Evolutionary conservation across 306 rosid genomes (phyloP).

Genomic region (Lathyrus oleraceus): DNA sequence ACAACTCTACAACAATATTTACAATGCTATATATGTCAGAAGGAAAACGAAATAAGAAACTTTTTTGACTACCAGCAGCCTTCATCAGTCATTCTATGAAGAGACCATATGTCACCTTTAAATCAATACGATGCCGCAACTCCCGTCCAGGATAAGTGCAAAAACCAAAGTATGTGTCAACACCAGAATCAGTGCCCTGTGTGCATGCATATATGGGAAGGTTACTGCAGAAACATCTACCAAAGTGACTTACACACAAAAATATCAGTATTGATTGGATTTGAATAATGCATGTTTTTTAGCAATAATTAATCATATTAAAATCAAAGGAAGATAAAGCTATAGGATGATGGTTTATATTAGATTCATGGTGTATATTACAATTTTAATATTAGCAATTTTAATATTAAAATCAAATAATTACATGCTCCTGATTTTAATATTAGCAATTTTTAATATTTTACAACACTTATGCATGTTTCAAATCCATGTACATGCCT

Average conservation of each 20-base stretch:
- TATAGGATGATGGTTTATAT: constrained; percentile 7
- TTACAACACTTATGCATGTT: neutral
- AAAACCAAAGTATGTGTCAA: constrained; percentile 91
- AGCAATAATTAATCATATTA: neutral
- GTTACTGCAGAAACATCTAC: constrained; percentile 25
- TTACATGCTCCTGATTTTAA: neutral
- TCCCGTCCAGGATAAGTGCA: constrained; percentile 90
- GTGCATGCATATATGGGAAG: constrained; percentile 26
- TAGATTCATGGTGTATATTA: neutral
- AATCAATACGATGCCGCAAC: constrained; percentile 82
- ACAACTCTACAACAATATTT: too few relatives aligned
- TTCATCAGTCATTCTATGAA: too few relatives aligned
- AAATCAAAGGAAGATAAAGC: constrained; percentile 16
- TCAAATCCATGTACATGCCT: neutral
- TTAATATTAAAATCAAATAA: too few relatives aligned
- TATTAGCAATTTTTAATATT: neutral
- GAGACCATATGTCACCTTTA: constrained; percentile 64
- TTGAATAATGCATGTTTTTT: neutral
- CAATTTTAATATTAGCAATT: too few relatives aligned
- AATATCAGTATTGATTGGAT: neutral
- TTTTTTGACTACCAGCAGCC: too few relatives aligned
- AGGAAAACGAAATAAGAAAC: too few relatives aligned
- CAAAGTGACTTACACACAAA: constrained; percentile 4
- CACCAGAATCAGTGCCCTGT: constrained; percentile 86
- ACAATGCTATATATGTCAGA: too few relatives aligned